Evolutionary conservation across 164 flowering plant species (phyloP), one percentile per base, ranked within the genome.

Genomic region (Annona cherimola): DNA sequence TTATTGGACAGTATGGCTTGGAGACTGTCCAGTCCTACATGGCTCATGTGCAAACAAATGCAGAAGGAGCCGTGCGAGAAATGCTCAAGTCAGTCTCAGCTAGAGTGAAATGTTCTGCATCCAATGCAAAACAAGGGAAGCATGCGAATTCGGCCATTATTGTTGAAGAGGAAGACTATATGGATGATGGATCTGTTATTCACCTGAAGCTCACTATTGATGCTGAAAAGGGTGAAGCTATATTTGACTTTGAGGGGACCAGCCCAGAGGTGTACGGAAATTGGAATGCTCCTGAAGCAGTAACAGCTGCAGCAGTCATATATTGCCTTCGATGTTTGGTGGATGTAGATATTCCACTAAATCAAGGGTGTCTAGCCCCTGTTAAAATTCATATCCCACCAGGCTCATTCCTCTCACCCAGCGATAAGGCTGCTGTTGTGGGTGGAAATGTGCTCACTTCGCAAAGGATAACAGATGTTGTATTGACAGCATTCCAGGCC

Each of bases 251-350:
- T 78, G 70, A 71, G 63, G 95, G 97, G 71, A 89, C 95, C n/a
- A 91, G 97, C 78, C 85, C 98, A 0, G 98, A 93, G 82, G 99
- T 95, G 20, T 91, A 89, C 79, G 98, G 98, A 39, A 95, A 95
- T 67, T 95, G 99, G 99, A 95, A 95, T 84, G 90, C 99, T 4
- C 99, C 99, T 18, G 96, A 95, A 79, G 99, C 99, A 50, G 99
- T 95, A 9, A 93, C 97, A 19, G 83, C 91, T 18, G 98, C 99
- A 0, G 99, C 99, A 39, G 92, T 95, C 42, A 95, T 95, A 72
- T 95, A 95, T 75, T 95, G 98, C 73, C 86, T 95, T 11, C 96
- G 99, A 14, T 93, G 90, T 77, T 79, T 95, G 83, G 98, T 95
- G 45, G 82, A 91, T 66, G 88, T 93, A 12, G 99, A 95, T 73